Evolutionary conservation across 805 yeast species (phyloP), one percentile per base, ranked within the genome.

Genomic region (Blastobotrys americana): DNA sequence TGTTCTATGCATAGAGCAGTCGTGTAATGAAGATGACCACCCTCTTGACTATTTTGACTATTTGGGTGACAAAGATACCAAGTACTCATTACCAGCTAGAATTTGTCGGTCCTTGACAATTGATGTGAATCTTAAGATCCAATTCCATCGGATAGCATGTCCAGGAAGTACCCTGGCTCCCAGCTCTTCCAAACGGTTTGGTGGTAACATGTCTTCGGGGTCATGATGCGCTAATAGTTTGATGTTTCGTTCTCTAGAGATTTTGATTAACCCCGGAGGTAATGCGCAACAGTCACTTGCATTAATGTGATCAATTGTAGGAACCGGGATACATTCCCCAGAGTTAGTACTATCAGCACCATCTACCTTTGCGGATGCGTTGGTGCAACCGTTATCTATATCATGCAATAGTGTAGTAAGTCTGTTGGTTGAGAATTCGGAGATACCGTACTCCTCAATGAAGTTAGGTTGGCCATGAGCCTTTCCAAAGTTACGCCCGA

Each of bases 201-300:
- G 45, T 16, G 53, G 45, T 18, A 62, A 40, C n/a, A 60, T 45
- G 13, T 46, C 42, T n/a, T 50, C 47, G 6, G 61, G 56, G 42
- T 64, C 68, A 45, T 61, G 62, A 40, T 64, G 67, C 2, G 66
- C 61, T 21, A 60, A 45, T 13, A 64, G 50, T 39, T 53, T 48
- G 43, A 64, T 58, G 10, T 50, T 49, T 13, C 51, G 54, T 9
- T 52, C 50, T 35, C 53, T 51, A 13, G 64, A 55, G 15, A 62
- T 44, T 15, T 43, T 39, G 15, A 61, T 43, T 17, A 64, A 50
- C 15, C 60, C 56, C 8, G 60, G 59, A 3, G 68, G 66, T 18
- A 64, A 54, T 9, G 59, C 64, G 43, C 66, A 62, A 52, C 67
- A 64, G 39, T 63, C 67, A 15, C 53, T 52, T 17, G 63, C 59